phyloP scores from a whole-genome alignment of 2,329 filamentous ascomycete genomes.

The Capronia americana region DNA sequence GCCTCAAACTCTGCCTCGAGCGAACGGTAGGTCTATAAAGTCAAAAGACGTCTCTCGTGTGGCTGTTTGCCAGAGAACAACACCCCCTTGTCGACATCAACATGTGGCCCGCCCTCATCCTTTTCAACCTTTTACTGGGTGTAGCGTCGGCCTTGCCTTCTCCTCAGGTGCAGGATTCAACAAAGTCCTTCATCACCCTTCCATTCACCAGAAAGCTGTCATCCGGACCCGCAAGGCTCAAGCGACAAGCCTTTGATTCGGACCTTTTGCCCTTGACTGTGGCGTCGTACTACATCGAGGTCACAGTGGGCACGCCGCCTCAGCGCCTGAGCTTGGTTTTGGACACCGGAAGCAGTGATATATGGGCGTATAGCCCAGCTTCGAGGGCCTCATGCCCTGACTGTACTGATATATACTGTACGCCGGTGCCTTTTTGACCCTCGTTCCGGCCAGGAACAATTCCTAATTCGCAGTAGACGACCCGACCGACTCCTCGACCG shows the following conservation, averaged over 20 bases:
- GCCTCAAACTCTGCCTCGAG: background rate
- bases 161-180: background rate
- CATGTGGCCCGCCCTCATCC: background rate
- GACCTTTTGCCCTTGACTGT: background rate
- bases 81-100: background rate
- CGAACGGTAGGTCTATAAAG: background rate
- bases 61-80: background rate
- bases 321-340: slow-evolving; percentile 26
- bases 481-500: slow-evolving; percentile 15
- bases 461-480: slow-evolving; percentile 11
- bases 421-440: background rate
- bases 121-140: background rate
- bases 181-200: background rate
- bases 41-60: background rate
- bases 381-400: slow-evolving; percentile 4
- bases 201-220: slow-evolving; percentile 8
- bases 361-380: slow-evolving; percentile 20
- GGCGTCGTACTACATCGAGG: slow-evolving; percentile 63
- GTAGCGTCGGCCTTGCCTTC: slow-evolving; percentile 3
- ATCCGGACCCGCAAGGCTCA: background rate
- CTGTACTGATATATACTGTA: slow-evolving; percentile 12
- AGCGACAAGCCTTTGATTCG: slow-evolving; percentile 4
- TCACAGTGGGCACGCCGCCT: slow-evolving; percentile 32
- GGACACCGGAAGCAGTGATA: slow-evolving; percentile 33
- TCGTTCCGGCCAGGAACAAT: background rate